A percentile compares a stretch with the other conserved stretches of the same genome.
These are phyloP conservation scores for Metschnikowia hibisci DNA, from an alignment of 805 yeast genomes.

Conservation along the genomic window DNA sequence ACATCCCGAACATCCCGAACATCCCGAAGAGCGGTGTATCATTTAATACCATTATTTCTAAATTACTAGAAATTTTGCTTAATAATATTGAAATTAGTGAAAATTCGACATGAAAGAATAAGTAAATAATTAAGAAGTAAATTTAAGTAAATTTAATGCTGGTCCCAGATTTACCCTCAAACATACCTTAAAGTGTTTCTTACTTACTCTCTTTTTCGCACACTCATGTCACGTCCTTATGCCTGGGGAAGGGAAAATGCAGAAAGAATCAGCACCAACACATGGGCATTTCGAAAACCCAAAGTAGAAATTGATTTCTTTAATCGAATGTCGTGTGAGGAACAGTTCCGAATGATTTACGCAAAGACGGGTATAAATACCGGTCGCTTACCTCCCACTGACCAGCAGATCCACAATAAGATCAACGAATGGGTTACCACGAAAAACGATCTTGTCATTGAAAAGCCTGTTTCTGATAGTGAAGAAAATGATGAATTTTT, in stretches of 20 bases:
- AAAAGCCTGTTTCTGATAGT: background rate
- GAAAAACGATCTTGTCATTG: background rate
- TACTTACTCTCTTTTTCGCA: background rate
- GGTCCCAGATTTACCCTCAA: too few relatives aligned
- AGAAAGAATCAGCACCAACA: background rate
- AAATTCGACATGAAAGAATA: too few relatives aligned
- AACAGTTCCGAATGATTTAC: conserved; percentile 7
- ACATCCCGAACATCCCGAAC: too few relatives aligned
- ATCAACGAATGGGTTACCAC: background rate
- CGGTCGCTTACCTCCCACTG: conserved; percentile 7
- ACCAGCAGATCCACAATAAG: conserved; percentile 1
- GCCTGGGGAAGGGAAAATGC: conserved; percentile 8
- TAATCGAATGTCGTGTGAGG: conserved; percentile 8
- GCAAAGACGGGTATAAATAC: conserved; percentile 7
- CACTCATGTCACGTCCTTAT: background rate
- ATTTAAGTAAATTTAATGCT: too few relatives aligned
- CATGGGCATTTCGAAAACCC: conserved; percentile 5
- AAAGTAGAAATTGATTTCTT: conserved; percentile 3
- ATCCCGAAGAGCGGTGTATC: too few relatives aligned
- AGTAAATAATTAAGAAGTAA: too few relatives aligned
- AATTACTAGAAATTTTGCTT: too few relatives aligned
- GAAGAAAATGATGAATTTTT: conserved; percentile 3
- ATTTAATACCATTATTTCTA: too few relatives aligned
- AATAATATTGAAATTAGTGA: too few relatives aligned
- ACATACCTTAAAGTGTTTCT: background rate